Percentiles rank a stretch among this genome's conserved stretches.
Conservation (phyloP, 73 alveolate species). For the Urostyla sp. region DNA sequence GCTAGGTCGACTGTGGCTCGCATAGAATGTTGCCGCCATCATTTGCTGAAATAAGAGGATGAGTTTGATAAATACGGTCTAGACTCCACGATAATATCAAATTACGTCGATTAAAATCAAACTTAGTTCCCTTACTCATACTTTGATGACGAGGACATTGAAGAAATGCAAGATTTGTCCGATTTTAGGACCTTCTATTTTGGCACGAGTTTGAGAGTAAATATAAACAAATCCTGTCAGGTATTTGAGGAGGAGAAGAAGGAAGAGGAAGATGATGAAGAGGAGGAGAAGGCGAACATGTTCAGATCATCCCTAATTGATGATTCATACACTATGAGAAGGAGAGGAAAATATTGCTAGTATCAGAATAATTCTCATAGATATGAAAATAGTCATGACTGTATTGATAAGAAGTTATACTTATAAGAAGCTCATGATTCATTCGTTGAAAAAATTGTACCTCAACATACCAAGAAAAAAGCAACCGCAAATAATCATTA, state of each 20-base stretch:
- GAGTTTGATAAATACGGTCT: slow-evolving; percentile 39
- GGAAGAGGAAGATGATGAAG: background rate
- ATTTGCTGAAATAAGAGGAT: slow-evolving; percentile 33
- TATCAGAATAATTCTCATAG: too few relatives aligned
- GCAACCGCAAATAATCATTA: too few relatives aligned
- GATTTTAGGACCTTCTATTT: background rate
- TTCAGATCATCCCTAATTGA: too few relatives aligned
- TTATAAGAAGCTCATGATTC: too few relatives aligned
- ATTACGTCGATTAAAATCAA: slow-evolving; percentile 17
- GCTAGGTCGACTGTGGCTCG: background rate
- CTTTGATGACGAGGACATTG: background rate
- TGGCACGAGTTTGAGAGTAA: background rate
- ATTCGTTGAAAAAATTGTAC: too few relatives aligned
- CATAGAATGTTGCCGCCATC: background rate
- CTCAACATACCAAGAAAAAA: too few relatives aligned
- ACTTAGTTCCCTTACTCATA: slow-evolving; percentile 41
- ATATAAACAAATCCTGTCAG: background rate
- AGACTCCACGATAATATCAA: slow-evolving; percentile 35
- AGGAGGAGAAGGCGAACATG: too few relatives aligned
- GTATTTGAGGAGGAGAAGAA: background rate
- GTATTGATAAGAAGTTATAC: too few relatives aligned
- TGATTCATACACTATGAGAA: too few relatives aligned
- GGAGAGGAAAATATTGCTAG: too few relatives aligned
- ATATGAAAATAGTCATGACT: too few relatives aligned
- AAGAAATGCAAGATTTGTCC: slow-evolving; percentile 29